Evolutionary conservation across 257 asterid species (phyloP).

Genomic region (Salvia splendens): DNA sequence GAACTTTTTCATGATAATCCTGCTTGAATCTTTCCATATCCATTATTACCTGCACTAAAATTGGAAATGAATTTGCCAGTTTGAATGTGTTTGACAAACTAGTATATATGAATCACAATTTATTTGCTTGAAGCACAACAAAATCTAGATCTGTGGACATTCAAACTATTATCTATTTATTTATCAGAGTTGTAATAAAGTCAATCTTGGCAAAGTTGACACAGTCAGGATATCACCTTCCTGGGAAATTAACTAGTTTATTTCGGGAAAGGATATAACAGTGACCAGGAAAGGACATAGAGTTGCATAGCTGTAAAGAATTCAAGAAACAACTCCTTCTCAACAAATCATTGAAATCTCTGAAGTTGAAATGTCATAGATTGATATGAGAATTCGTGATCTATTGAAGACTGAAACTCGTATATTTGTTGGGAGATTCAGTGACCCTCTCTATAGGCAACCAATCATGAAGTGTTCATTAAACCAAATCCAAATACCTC

Average conservation of each 20-base stretch:
- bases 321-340: slow-evolving; percentile 12
- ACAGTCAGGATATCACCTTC: slow-evolving; percentile 4
- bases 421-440: slow-evolving; percentile 12
- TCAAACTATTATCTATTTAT: slow-evolving; percentile 18
- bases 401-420: slow-evolving; percentile 25
- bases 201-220: slow-evolving; percentile 16
- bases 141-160: slow-evolving; percentile 15
- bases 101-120: not conserved
- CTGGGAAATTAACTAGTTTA: slow-evolving; percentile 11
- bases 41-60: slow-evolving; percentile 71
- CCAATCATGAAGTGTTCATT: slow-evolving; percentile 23
- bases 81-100: slow-evolving; percentile 20
- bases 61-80: slow-evolving; percentile 29
- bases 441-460: slow-evolving; percentile 19
- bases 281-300: slow-evolving; percentile 8
- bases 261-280: not conserved
- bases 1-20: slow-evolving; percentile 57
- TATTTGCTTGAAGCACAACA: slow-evolving; percentile 21
- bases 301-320: slow-evolving; percentile 21
- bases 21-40: slow-evolving; percentile 98
- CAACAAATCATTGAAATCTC: slow-evolving; percentile 14
- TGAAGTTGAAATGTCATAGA: not conserved
- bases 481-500: slow-evolving; percentile 57
- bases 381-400: slow-evolving; percentile 20
- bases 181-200: slow-evolving; percentile 19